Evolutionary conservation across 106 monocot genomes (phyloP).

Genomic region (Acorus gramineus): DNA sequence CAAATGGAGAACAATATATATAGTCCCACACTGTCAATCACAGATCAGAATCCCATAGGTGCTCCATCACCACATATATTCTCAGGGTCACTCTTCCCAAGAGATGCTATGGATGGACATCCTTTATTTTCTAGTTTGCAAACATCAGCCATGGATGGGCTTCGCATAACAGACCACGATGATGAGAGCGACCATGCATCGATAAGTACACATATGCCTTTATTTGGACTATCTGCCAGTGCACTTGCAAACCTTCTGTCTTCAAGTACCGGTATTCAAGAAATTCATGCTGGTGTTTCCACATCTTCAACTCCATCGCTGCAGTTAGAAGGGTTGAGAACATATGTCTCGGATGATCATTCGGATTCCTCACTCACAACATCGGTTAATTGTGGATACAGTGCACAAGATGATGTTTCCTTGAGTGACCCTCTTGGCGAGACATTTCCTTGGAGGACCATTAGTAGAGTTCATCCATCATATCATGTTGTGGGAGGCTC

Average conservation of each 20-base stretch:
- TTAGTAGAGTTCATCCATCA: constrained; percentile 38
- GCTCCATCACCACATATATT: constrained; percentile 13
- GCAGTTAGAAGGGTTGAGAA: constrained; percentile 13
- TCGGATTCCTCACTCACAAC: constrained; percentile 15
- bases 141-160: constrained; percentile 14
- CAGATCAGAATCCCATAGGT: constrained; percentile 18
- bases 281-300: constrained; percentile 5
- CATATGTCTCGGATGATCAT: constrained; percentile 20
- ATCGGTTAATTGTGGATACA: constrained; percentile 16
- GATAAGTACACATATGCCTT: too few species aligned
- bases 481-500: constrained; percentile 29
- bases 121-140: constrained; percentile 23
- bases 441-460: constrained; percentile 11
- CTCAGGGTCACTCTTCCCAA: constrained; percentile 12
- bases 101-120: constrained; percentile 7
- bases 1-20: constrained; percentile 54
- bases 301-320: constrained; percentile 7
- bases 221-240: constrained; percentile 8
- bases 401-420: constrained; percentile 1
- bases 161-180: constrained; percentile 5
- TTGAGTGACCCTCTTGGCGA: background rate
- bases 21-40: constrained; percentile 12
- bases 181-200: too few species aligned
- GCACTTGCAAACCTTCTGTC: constrained; percentile 25
- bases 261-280: constrained; percentile 9